A percentile compares a stretch with the other conserved stretches of the same genome.
Conservation (phyloP, 768 basidiomycete species). For the Sporobolomyces pararoseus region DNA sequence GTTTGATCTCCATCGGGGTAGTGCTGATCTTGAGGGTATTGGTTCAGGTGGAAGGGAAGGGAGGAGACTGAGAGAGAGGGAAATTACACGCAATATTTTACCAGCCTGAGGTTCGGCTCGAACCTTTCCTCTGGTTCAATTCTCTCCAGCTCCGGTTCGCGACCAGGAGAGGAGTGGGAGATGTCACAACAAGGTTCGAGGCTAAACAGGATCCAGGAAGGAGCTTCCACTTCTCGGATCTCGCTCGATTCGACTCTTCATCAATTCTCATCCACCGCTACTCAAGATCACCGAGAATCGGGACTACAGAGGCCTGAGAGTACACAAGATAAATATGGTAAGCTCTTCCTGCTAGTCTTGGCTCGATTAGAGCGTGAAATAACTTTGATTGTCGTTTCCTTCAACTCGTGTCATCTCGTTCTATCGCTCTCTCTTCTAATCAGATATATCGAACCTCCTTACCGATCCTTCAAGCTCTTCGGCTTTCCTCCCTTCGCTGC, state of each 20-base stretch:
- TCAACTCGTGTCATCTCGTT: no score
- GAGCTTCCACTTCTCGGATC: background rate
- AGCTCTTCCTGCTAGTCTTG: background rate
- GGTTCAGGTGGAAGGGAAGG: no score
- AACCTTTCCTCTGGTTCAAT: no score
- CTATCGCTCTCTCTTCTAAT: background rate
- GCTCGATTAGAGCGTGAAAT: no score
- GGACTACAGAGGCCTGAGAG: background rate
- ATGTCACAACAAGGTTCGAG: conserved; percentile 1
- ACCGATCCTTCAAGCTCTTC: conserved; percentile 78
- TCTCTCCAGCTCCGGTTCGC: no score
- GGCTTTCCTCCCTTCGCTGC: conserved; percentile 77
- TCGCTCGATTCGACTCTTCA: background rate
- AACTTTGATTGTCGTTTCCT: no score
- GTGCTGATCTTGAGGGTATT: background rate
- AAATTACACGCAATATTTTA: background rate
- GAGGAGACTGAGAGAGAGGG: background rate
- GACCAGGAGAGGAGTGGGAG: background rate
- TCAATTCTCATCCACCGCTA: background rate
- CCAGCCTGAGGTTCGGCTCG: no score
- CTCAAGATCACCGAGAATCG: background rate
- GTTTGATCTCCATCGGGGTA: background rate
- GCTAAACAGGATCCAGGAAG: background rate
- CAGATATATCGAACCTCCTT: conserved; percentile 91
- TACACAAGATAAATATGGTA: background rate